Evolutionary conservation across 169 alveolate genomes (phyloP), one percentile per base, ranked within the genome.

Genomic region (Plasmodium relictum): DNA sequence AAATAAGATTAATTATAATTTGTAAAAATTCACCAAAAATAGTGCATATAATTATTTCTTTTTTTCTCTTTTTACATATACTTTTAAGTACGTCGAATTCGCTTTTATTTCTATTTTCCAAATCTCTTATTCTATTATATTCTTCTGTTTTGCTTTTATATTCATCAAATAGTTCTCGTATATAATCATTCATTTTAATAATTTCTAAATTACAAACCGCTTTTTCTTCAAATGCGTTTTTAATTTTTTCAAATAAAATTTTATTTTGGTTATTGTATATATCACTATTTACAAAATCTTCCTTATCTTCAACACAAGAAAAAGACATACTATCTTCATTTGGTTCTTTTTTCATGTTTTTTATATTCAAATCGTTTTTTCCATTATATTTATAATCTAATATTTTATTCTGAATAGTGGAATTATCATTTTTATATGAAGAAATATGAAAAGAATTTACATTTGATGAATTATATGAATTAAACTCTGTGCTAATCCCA

Each of bases 151-250:
- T 54, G 12, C 10, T 50, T n/a, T 68, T 80, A 65, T 86, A 86
- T 12, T 70, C 76, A 9, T 22, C 48, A 44, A 80, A 80, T 1
- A 80, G 26, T 16, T 65, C 59, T 9, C 22, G 22, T 44, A 86
- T 86, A 37, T 86, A 18, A 20, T 86, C 48, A 59, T 86, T n/a
- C 92, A 86, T 86, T 24, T 86, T 73, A 0, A 86, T 63, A 16
- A 86, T 24, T 10, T 86, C 42, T 37, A 73, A 58, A 37, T 86
- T 86, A 59, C 92, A 86, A 6, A 86, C 92, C 4, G 37, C 70
- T 37, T 86, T 44, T 6, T 65, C 9, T 70, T 86, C 58, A 65
- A 70, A 86, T 4, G 44, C 56, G 7, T 41, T 58, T 44, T 63
- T 18, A 37, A 86, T 86, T 5, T 86, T 73, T n/a, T 73, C 68